A percentile compares a stretch with the other conserved stretches of the same genome.
Conservation (phyloP, 768 basidiomycete genomes). For the Termitomyces sp. region DNA sequence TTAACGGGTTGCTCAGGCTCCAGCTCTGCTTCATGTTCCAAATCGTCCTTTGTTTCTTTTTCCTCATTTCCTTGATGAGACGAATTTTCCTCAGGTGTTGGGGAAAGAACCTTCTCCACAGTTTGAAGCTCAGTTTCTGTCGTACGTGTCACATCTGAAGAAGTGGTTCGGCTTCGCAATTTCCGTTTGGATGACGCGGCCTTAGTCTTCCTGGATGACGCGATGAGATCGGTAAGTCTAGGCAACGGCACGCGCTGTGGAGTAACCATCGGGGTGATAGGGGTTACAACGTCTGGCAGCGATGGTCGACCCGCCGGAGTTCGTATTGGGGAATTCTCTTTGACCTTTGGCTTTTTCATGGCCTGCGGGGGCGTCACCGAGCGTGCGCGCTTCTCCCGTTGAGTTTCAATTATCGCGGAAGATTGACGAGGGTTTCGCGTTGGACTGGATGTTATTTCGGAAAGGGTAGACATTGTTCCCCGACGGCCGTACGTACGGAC, state of each 20-base stretch:
- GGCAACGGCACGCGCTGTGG: constrained; percentile 24
- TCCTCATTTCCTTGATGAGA: not conserved
- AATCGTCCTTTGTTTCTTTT: not conserved
- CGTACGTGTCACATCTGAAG: not conserved
- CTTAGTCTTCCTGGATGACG: constrained; percentile 32
- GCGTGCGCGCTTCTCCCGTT: constrained; percentile 11
- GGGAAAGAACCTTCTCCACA: not conserved
- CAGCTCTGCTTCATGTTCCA: not conserved
- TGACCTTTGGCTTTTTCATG: constrained; percentile 12
- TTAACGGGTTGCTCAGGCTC: not conserved
- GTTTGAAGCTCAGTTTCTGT: not conserved
- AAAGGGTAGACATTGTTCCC: constrained; percentile 5
- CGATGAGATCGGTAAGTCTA: constrained; percentile 38
- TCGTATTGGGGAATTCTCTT: not conserved
- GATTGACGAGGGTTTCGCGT: not conserved
- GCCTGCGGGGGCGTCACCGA: constrained; percentile 11
- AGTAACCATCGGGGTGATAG: constrained; percentile 19
- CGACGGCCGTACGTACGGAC: constrained; percentile 15
- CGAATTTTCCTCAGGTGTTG: not conserved
- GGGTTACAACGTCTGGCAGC: constrained; percentile 15
- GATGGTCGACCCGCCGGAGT: constrained; percentile 13
- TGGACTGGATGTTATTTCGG: constrained; percentile 11
- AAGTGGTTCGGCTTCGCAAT: not conserved
- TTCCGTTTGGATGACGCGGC: constrained; percentile 16
- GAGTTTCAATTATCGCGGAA: not conserved